Evolutionary conservation across 768 basidiomycete genomes (phyloP), one percentile per base, ranked within the genome.

Genomic region (Auricularia heimuer): DNA sequence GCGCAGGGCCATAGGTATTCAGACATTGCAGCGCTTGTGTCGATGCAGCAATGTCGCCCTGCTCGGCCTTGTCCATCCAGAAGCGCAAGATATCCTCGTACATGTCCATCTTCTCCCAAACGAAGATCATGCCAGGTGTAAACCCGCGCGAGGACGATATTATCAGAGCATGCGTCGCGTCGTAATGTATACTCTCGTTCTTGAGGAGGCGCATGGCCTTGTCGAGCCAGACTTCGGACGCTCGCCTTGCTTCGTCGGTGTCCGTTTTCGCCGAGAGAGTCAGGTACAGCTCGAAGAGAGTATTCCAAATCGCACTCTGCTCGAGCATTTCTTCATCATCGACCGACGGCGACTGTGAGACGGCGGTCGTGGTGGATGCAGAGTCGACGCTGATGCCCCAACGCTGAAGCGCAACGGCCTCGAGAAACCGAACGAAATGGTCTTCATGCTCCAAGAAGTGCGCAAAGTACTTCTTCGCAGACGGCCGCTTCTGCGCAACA

Each of bases 31-130:
- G 77, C 2, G 96, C 90, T 69, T 88, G 81, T 1, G 72, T 69
- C 10, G 80, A 80, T 1, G 79, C 75, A 7, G 74, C 69, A 0
- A 71, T 44, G 7, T 70, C 76, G 1, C 82, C 81, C 18, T 81
- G 81, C 6, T 72, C 65, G 64, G 88, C 80, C 66, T 81, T 81
- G 65, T 91, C 90, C 83, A 96, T 95, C 88, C 89, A 94, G 77
- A 92, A 97, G 29, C 94, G 83, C 36, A 98, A 72, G 60, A 98
- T 87, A 69, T 97, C 95, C 70, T 98, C 96, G 73, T 93, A 92
- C 96, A 97, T 95, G 6, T 90, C 94, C 77, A 94, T 80, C 67
- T 83, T 86, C 77, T 97, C 97, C 92, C 94, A 98, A 2, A 98
- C 80, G 3, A 91, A 76, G 2, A 98, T 89, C 11, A 96, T 82